Percentiles rank a stretch among this genome's conserved stretches.
Conservation (phyloP, 345 rosid genomes). For the Melastoma malabathricum region DNA sequence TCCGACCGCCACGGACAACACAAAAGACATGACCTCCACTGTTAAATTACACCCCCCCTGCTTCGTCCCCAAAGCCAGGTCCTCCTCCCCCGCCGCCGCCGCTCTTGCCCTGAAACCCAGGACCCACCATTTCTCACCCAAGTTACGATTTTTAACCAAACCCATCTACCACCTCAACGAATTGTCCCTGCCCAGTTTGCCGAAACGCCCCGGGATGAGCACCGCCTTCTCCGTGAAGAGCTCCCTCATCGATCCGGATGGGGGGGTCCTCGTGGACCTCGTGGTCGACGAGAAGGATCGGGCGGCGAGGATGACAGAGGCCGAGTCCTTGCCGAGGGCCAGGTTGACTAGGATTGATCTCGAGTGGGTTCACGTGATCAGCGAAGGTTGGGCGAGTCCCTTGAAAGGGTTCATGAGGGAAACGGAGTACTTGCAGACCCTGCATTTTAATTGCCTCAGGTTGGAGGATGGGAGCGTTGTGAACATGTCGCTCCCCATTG, state of each 20-base stretch:
- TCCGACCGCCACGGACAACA: slow-evolving; percentile 11
- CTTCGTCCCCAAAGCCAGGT: neutral
- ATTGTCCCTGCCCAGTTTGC: slow-evolving; percentile 10
- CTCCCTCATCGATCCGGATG: slow-evolving; percentile 92
- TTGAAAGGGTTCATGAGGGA: slow-evolving; percentile 92
- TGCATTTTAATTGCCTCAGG: slow-evolving; percentile 71
- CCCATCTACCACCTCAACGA: slow-evolving; percentile 30
- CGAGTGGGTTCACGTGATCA: slow-evolving; percentile 91
- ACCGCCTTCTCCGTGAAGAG: slow-evolving; percentile 18
- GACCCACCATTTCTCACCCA: slow-evolving; percentile 4
- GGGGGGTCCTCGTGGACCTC: slow-evolving; percentile 62
- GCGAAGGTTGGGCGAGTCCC: slow-evolving; percentile 98
- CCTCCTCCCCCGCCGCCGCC: slow-evolving; percentile 21
- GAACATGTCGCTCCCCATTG: slow-evolving; percentile 94
- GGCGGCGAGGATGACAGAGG: slow-evolving; percentile 35
- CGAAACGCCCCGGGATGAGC: slow-evolving; percentile 14
- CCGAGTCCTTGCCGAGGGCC: slow-evolving; percentile 56
- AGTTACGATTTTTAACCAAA: slow-evolving; percentile 10
- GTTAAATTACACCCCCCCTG: no score
- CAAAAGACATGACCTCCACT: neutral
- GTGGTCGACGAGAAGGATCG: slow-evolving; percentile 48
- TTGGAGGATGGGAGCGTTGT: slow-evolving; percentile 45
- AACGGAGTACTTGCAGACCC: slow-evolving; percentile 71
- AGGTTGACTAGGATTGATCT: slow-evolving; percentile 54
- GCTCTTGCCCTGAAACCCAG: slow-evolving; percentile 7